These are phyloP conservation scores for Aquilaria agallochum DNA, from an alignment of 441 rosid species.

Conservation along the genomic window DNA sequence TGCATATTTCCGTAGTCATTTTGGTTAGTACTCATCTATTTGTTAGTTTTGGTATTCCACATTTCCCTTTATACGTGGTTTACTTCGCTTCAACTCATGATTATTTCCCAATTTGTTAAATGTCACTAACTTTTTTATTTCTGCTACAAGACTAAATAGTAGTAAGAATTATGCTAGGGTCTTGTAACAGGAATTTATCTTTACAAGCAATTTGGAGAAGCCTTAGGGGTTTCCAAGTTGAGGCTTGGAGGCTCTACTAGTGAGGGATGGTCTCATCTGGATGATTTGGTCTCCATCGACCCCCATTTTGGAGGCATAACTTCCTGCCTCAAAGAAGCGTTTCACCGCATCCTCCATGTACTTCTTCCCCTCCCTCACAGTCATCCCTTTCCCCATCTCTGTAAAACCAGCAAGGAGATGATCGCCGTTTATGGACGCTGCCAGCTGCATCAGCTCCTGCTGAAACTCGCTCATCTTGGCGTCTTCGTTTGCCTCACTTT, in stretches of 20 bases:
- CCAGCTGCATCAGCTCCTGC: conserved; percentile 72
- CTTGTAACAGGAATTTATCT: too few relatives aligned
- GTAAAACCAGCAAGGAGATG: conserved; percentile 45
- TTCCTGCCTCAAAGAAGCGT: conserved; percentile 64
- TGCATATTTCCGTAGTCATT: too few relatives aligned
- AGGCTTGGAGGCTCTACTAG: conserved; percentile 44
- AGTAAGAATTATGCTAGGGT: too few relatives aligned
- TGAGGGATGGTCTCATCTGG: conserved; percentile 79
- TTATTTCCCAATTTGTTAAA: too few relatives aligned
- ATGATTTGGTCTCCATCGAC: conserved; percentile 71
- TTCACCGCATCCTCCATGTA: conserved; percentile 80
- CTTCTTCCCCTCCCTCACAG: conserved; percentile 62
- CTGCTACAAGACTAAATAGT: too few relatives aligned
- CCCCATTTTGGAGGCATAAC: conserved; percentile 60
- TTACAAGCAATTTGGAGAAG: too few relatives aligned
- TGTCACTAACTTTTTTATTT: too few relatives aligned
- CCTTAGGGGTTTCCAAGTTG: conserved; percentile 18
- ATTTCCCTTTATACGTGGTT: too few relatives aligned
- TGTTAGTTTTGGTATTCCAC: too few relatives aligned
- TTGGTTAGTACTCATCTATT: too few relatives aligned
- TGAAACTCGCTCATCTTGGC: conserved; percentile 72
- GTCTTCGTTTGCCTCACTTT: conserved; percentile 50
- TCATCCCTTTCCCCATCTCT: conserved; percentile 53
- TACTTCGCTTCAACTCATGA: too few relatives aligned
- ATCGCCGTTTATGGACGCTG: conserved; percentile 73